Evolutionary conservation across 306 rosid species (phyloP), one percentile per base, ranked within the genome.

Genomic region (Lathyrus sativus): DNA sequence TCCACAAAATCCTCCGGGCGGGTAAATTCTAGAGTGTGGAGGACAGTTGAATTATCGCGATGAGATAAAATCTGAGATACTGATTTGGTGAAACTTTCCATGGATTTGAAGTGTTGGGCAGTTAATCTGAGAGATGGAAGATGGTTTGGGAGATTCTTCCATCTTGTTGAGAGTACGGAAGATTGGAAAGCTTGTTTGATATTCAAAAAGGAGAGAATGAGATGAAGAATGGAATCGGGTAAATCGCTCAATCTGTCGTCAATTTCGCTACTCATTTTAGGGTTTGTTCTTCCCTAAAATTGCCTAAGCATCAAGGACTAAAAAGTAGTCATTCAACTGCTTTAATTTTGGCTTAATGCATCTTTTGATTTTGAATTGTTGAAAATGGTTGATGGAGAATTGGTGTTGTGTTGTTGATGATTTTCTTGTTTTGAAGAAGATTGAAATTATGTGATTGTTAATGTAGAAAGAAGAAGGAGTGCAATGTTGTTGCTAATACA

Each of bases 201-300:
- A 9, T 5, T 41, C 9, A 65, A 9, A 12, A 74, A 74, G 50
- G 17, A 44, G 50, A 13, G 50, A 12, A 44, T 44, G 18, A 13
- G 50, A 44, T 12, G 50, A 3, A 74, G 50, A 35, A 67, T 7
- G 15, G 44, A 57, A 44, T 74, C 79, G 1, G 68, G 68, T 7
- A 67, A 74, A 42, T 35, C 44, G 9, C 73, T 58, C 1, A 74
- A 73, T 12, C 67, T 56, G 43, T 74, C 73, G 35, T 56, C 53
- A 2, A 1, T 37, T 49, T 49, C 26, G 3, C 1, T 42, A 42
- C 12, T 42, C n/a, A 11, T 42, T 11, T 41, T 11, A 41, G 45
- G 6, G 45, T 41, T 41, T 41, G 45, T 41, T 41, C 4, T 39
- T 10, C 3, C 31, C 31, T 28, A 3, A 28, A 2, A 28, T 28